Base-by-base conservation (phyloP, 1,139 yeast species). In the Geotrichum phurueaensis region DNA sequence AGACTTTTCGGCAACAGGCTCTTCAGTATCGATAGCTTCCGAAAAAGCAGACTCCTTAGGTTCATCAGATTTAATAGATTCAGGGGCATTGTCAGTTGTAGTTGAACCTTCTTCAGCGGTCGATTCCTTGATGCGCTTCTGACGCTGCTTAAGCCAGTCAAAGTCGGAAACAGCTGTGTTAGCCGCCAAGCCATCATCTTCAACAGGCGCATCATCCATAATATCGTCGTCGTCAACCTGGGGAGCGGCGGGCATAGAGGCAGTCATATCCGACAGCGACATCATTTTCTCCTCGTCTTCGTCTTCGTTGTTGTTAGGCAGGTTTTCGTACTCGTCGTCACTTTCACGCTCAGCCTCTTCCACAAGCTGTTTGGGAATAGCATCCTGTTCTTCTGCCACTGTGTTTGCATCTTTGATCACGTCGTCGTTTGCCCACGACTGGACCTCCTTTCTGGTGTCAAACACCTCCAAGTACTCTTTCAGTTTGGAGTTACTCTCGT, bases 111-210 rank as follows among this genome's bases (percentile, higher is more conserved):
- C 58, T 72, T 65, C 69, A 20, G 62, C 66, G 53, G 75, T 78
- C 45, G 74, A 78, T 60, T 85, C 91, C 64, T 78, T 83, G 70
- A 91, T 89, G 70, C 96, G 83, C 23, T 81, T 84, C 73, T 96
- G 81, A 72, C 90, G 84, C 68, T 82, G 82, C 68, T 84, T 85
- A 64, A 94, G 80, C 99, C 99, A 92, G 64, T 92, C 97, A 62
- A 89, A 75, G 76, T 92, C 98, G 18, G 95, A 81, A 10, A 89
- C 79, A 29, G 74, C 77, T 60, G 82, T 84, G 65, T 83, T 83
- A 29, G 75, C 76, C 0, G 85, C 84, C 9, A 75, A 63, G 2
- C 71, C 69, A 22, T 68, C 73, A 5, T 65, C 67, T 6, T 66
- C 67, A 52, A 31, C 25, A 3, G 56, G 50, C 13, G 47, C 27